phyloP scores from a whole-genome alignment of 768 basidiomycete species.

The Lactarius pseudohatsudake region DNA sequence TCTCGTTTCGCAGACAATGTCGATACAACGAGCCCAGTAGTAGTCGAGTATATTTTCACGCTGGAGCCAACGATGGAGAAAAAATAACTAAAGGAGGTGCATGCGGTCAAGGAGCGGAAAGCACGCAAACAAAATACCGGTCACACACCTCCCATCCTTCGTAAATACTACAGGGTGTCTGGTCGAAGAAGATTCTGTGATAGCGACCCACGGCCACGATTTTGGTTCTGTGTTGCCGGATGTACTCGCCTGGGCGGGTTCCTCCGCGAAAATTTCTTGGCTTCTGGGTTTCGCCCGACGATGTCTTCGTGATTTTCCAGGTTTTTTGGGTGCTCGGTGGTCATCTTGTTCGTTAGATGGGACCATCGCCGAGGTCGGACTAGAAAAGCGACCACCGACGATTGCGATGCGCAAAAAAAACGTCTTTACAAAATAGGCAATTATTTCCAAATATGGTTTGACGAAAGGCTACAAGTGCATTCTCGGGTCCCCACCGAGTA shows the following conservation, averaged over 20 bases:
- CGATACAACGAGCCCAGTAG: constrained; percentile 77
- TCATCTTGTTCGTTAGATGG: constrained; percentile 10
- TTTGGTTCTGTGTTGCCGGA: constrained; percentile 17
- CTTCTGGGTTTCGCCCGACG: constrained; percentile 43
- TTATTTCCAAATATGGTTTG: constrained; percentile 16
- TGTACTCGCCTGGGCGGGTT: constrained; percentile 30
- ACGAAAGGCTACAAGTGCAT: constrained; percentile 17
- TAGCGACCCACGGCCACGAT: constrained; percentile 65
- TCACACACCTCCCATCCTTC: constrained; percentile 76
- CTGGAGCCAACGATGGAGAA: constrained; percentile 80
- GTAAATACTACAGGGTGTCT: constrained; percentile 77
- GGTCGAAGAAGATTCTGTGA: constrained; percentile 67
- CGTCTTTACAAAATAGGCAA: constrained; percentile 16
- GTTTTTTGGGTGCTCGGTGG: neutral
- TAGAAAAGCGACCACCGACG: neutral
- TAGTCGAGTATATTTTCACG: constrained; percentile 82
- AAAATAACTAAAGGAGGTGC: constrained; percentile 63
- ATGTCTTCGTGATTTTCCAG: constrained; percentile 24
- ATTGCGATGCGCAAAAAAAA: constrained; percentile 3
- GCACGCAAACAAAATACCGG: neutral
- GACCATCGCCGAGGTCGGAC: constrained; percentile 14
- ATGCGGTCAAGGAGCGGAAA: constrained; percentile 22
- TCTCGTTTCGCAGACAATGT: constrained; percentile 60
- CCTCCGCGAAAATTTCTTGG: constrained; percentile 32
- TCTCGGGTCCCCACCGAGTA: neutral